phyloP scores from a whole-genome alignment of 139 green algal species.

The Chlorella vulgaris region DNA sequence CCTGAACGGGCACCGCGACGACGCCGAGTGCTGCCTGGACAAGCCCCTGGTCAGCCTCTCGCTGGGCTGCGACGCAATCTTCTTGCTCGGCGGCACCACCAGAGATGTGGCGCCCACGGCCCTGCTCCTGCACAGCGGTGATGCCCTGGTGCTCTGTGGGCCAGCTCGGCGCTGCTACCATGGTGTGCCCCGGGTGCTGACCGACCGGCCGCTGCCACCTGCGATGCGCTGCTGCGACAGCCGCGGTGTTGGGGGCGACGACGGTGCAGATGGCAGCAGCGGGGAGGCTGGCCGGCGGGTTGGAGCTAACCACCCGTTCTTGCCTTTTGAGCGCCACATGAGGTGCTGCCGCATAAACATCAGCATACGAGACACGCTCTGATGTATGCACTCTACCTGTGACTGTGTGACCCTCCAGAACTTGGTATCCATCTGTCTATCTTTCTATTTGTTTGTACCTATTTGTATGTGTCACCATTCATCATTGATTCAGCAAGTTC shows the following conservation, averaged over 20 bases:
- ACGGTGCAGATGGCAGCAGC: neutral
- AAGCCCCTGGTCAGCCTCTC: conserved; percentile 87
- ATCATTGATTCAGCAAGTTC: too few species aligned
- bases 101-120: conserved; percentile 65
- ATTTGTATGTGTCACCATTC: too few species aligned
- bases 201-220: neutral
- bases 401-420: neutral
- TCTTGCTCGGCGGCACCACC: conserved; percentile 80
- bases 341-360: conserved; percentile 37
- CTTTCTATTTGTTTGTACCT: neutral
- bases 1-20: conserved; percentile 85
- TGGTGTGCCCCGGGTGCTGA: conserved; percentile 62
- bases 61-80: conserved; percentile 84
- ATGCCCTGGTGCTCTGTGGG: conserved; percentile 81
- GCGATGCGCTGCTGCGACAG: neutral
- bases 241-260: neutral
- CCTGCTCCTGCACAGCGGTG: conserved; percentile 80
- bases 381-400: too few species aligned
- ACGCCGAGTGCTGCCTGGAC: conserved; percentile 79
- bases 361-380: conserved; percentile 21
- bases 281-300: neutral
- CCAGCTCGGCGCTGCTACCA: conserved; percentile 77
- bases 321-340: conserved; percentile 40
- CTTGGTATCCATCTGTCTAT: neutral
- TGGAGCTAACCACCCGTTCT: neutral